Evolutionary conservation across 2,329 filamentous ascomycete species (phyloP), one percentile per base, ranked within the genome.

Genomic region (Penicillium sp.): DNA sequence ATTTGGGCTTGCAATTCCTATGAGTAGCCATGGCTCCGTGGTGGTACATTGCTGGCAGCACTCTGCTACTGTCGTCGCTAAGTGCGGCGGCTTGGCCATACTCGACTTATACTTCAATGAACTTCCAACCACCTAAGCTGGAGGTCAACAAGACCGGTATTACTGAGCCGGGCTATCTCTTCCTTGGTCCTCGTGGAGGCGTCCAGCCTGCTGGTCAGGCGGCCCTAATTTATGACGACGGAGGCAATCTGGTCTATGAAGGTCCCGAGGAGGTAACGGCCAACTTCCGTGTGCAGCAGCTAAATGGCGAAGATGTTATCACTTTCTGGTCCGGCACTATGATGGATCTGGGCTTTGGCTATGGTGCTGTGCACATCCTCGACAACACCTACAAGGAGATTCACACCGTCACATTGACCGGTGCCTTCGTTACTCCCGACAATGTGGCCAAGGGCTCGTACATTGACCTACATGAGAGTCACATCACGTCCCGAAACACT

Each of bases 301-400:
- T 77, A n/a, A 71, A 71, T 57, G 73, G 72, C 15, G 37, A 70
- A 17, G 71, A 73, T 42, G 76, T 78, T 22, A 66, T 79, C 50
- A 77, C 73, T 22, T 79, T 75, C 64, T 78, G 75, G 75, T 71
- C 73, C 4, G 75, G 76, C 1, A 58, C 72, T 17, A 72, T 75
- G 68, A 69, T 70, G 56, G 59, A 66, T 8, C 49, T 73, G 44
- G 72, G 74, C 0, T 75, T 70, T 24, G 73, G 72, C 9, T 75
- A 73, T 40, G 75, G 73, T 9, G 65, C 68, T 1, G 68, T 75
- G 8, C 72, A 75, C 17, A 71, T 76, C 53, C 73, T 76, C 19
- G 73, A 77, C 63, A 68, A 72, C 45, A 74, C 68, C 38, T 76
- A 78, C 65, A 67, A 66, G 24, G 72, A 75, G 56, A 76, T 76